These are phyloP conservation scores for Rhizoctonia solani DNA, from an alignment of 1,284 basidiomycete genomes.

Conservation along the genomic window DNA sequence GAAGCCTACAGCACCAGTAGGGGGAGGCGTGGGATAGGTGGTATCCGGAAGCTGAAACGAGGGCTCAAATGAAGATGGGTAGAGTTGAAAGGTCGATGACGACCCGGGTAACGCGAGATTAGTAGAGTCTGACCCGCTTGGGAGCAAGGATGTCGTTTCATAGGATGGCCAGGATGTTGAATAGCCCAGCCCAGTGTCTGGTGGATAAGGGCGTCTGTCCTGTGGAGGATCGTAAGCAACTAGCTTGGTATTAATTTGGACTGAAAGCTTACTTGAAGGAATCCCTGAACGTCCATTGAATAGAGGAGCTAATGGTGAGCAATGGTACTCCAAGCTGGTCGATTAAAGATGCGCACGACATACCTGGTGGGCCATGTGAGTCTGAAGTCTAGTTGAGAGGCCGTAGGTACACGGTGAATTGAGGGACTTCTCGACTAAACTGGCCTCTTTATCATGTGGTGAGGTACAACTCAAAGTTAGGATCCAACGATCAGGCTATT, in stretches of 20 bases:
- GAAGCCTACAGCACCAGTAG: slow-evolving; percentile 12
- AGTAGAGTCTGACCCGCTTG: background rate
- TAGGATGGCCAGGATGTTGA: slow-evolving; percentile 29
- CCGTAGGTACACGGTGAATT: slow-evolving; percentile 27
- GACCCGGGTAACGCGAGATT: slow-evolving; percentile 12
- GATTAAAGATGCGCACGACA: background rate
- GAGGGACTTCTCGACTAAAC: slow-evolving; percentile 19
- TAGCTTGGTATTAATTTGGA: background rate
- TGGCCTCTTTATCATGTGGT: slow-evolving; percentile 33
- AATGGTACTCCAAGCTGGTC: background rate
- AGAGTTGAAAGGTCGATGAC: slow-evolving; percentile 24
- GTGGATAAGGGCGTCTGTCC: slow-evolving; percentile 25
- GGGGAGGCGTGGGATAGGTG: slow-evolving; percentile 27
- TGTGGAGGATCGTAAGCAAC: slow-evolving; percentile 4
- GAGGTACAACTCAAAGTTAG: slow-evolving; percentile 19
- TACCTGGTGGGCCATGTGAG: slow-evolving; percentile 33
- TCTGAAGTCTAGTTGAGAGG: slow-evolving; percentile 18
- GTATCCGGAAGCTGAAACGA: slow-evolving; percentile 20
- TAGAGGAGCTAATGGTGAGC: slow-evolving; percentile 15
- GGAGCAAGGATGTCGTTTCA: slow-evolving; percentile 3
- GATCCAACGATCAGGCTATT: slow-evolving; percentile 31
- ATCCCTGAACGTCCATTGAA: slow-evolving; percentile 21
- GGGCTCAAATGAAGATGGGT: slow-evolving; percentile 7
- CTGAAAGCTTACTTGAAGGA: slow-evolving; percentile 16
- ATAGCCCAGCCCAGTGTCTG: slow-evolving; percentile 16